Conservation (phyloP, 345 rosid genomes). For the Euphorbia lathyris region DNA sequence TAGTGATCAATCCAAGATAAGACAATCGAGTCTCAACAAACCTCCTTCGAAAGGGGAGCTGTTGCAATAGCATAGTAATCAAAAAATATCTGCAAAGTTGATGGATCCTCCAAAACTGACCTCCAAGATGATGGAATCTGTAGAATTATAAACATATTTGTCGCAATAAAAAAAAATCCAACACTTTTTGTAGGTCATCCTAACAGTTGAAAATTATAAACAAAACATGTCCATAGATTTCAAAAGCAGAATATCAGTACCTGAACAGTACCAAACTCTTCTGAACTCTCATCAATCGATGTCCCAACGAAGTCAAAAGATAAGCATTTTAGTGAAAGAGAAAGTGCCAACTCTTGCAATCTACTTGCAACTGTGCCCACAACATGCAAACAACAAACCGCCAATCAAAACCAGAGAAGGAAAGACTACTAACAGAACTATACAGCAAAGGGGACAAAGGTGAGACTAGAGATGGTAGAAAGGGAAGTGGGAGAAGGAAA, state of each 20-base stretch:
- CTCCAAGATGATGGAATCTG: conserved; percentile 94
- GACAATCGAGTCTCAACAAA: conserved; percentile 24
- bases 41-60: conserved; percentile 94
- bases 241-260: conserved; percentile 28
- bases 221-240: background rate
- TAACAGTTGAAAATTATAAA: background rate
- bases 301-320: conserved; percentile 99
- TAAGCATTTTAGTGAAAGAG: conserved; percentile 89
- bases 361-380: conserved; percentile 54
- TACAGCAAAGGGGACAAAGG: background rate
- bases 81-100: conserved; percentile 90
- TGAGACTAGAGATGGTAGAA: background rate
- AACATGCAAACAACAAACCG: conserved; percentile 10
- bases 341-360: conserved; percentile 92
- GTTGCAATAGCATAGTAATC: conserved; percentile 82
- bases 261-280: conserved; percentile 99
- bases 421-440: background rate
- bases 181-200: conserved; percentile 8
- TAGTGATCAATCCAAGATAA: background rate
- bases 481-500: background rate
- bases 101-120: conserved; percentile 82
- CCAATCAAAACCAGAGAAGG: conserved; percentile 1
- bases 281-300: conserved; percentile 94
- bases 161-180: conserved; percentile 5
- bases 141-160: conserved; percentile 17